phyloP scores from a whole-genome alignment of 805 yeast species.

The Priceomyces fermenticarens region DNA sequence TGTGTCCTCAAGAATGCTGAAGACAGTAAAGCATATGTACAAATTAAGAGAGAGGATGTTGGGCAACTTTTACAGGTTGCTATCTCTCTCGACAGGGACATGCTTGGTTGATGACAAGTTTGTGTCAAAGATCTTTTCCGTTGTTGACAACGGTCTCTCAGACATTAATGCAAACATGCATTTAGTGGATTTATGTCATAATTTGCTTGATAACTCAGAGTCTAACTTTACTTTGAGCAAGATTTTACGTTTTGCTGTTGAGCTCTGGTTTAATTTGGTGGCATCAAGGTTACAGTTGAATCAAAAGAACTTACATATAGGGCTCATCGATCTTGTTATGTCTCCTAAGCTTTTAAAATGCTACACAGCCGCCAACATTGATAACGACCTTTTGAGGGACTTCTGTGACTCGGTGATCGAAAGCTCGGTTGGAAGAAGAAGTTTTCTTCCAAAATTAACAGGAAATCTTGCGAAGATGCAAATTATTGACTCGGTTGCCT shows the following conservation, averaged over 20 bases:
- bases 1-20: slow-evolving; percentile 19
- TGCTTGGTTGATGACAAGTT: neutral
- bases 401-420: slow-evolving; percentile 45
- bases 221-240: slow-evolving; percentile 8
- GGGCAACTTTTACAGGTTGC: slow-evolving; percentile 24
- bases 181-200: slow-evolving; percentile 17
- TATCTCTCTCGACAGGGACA: neutral
- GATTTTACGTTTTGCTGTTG: slow-evolving; percentile 31
- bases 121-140: neutral
- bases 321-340: slow-evolving; percentile 50
- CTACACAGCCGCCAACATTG: slow-evolving; percentile 29
- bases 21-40: slow-evolving; percentile 33
- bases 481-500: slow-evolving; percentile 19
- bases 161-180: slow-evolving; percentile 24
- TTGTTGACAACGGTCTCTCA: slow-evolving; percentile 9
- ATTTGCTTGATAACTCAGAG: slow-evolving; percentile 9
- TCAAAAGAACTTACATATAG: slow-evolving; percentile 62
- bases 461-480: slow-evolving; percentile 46
- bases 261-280: slow-evolving; percentile 58
- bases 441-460: slow-evolving; percentile 61
- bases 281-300: slow-evolving; percentile 60
- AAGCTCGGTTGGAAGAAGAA: slow-evolving; percentile 60
- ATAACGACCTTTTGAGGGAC: slow-evolving; percentile 18
- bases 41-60: slow-evolving; percentile 40
- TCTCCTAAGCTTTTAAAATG: slow-evolving; percentile 36